These are phyloP conservation scores for Annulohypoxylon bovei DNA, from an alignment of 495 filamentous ascomycete genomes.

Conservation along the genomic window DNA sequence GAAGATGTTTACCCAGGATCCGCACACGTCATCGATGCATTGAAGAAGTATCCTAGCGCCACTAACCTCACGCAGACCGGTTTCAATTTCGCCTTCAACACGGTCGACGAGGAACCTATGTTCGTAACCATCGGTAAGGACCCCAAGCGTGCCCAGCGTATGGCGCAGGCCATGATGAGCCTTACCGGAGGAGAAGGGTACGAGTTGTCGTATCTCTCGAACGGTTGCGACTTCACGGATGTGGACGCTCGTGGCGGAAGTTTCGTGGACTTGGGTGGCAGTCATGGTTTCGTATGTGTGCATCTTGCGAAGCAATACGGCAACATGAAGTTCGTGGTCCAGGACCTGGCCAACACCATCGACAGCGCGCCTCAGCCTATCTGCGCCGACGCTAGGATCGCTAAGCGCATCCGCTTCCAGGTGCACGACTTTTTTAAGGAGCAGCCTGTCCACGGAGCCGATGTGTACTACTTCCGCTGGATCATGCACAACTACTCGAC, in stretches of 20 bases:
- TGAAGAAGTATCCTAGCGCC: slow-evolving; percentile 53
- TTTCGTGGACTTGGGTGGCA: slow-evolving; percentile 66
- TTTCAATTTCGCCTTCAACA: slow-evolving; percentile 59
- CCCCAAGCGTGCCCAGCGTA: slow-evolving; percentile 56
- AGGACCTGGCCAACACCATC: slow-evolving; percentile 62
- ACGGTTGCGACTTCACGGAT: slow-evolving; percentile 55
- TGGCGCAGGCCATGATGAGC: slow-evolving; percentile 63
- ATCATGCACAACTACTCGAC: slow-evolving; percentile 69
- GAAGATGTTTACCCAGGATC: slow-evolving; percentile 63
- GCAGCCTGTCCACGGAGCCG: slow-evolving; percentile 63
- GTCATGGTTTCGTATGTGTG: slow-evolving; percentile 62
- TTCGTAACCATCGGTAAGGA: slow-evolving; percentile 61
- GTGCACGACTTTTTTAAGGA: slow-evolving; percentile 65
- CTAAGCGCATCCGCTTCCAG: slow-evolving; percentile 54
- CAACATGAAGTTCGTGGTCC: slow-evolving; percentile 65
- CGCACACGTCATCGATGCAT: slow-evolving; percentile 51
- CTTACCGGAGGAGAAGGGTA: slow-evolving; percentile 62
- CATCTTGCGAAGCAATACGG: slow-evolving; percentile 58
- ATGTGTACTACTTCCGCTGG: slow-evolving; percentile 67
- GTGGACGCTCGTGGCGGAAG: slow-evolving; percentile 53
- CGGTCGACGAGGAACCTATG: slow-evolving; percentile 60
- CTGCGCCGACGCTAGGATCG: slow-evolving; percentile 51
- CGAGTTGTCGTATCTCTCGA: slow-evolving; percentile 54
- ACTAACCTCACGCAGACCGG: slow-evolving; percentile 55
- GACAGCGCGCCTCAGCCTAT: slow-evolving; percentile 55